Conservation (phyloP, 371 early-diverging fungal species). For the Mortierella polycephala region DNA sequence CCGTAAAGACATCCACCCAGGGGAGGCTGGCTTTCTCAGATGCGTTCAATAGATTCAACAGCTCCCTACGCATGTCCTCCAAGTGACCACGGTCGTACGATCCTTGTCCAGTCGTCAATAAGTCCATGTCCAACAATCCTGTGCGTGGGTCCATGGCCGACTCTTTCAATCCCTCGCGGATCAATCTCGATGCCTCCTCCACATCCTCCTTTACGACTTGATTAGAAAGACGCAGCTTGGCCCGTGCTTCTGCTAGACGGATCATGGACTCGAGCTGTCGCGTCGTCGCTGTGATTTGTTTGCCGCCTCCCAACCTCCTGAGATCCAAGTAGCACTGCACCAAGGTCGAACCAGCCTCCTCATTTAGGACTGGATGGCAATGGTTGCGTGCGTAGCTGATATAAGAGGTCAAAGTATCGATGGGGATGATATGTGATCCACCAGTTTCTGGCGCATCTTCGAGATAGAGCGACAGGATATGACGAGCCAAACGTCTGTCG, state of each 20-base stretch:
- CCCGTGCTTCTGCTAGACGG: constrained; percentile 98
- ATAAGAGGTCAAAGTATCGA: constrained; percentile 88
- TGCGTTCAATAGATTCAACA: constrained; percentile 56
- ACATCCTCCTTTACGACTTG: constrained; percentile 86
- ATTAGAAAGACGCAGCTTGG: constrained; percentile 87
- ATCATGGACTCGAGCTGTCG: constrained; percentile 99
- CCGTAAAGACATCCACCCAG: constrained; percentile 56
- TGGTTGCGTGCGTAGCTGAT: constrained; percentile 90
- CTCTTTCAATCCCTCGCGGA: constrained; percentile 94
- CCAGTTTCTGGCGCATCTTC: constrained; percentile 71
- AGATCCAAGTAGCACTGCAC: constrained; percentile 90
- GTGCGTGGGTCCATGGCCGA: constrained; percentile 98
- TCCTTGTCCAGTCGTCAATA: constrained; percentile 91
- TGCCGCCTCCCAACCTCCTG: constrained; percentile 84
- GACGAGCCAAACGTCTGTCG: constrained; percentile 89
- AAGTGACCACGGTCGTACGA: constrained; percentile 65
- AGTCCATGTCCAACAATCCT: constrained; percentile 97
- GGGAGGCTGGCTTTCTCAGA: constrained; percentile 55
- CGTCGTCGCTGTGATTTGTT: constrained; percentile 96
- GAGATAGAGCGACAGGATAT: constrained; percentile 88
- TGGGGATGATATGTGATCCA: constrained; percentile 71
- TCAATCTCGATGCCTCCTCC: constrained; percentile 84
- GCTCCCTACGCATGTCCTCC: constrained; percentile 61
- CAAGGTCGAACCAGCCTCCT: constrained; percentile 82
- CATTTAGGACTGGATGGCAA: constrained; percentile 85